Evolutionary conservation across 176 grass and related monocot genomes (phyloP), one percentile per base, ranked within the genome.

Genomic region (Zizania latifolia): DNA sequence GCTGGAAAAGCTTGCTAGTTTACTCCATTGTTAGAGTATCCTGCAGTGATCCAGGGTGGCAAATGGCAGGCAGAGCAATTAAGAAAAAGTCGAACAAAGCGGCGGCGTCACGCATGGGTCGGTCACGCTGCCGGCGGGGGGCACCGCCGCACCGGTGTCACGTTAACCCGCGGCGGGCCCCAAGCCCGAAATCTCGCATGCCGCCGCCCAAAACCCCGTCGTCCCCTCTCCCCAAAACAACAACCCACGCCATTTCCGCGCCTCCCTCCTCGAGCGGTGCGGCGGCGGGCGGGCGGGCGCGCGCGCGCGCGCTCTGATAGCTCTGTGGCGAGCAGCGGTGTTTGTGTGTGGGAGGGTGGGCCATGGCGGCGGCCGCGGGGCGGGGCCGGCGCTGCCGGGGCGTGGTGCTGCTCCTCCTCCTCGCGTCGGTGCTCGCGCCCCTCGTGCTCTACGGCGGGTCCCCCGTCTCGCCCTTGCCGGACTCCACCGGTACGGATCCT

Each of bases 351-450:
- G 55, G 0, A 74, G 41, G 26, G 33, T 68, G 0, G 57, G 36
- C 32, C 63, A 48, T 0, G 12, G 29, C 34, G 34, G 44, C 2
- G 43, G 72, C 68, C 13, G 27, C 31, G 34, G 16, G 26, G 86
- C 48, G 58, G 46, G 68, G 75, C 45, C 43, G 76, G n/a, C 87
- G 54, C 46, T 72, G 77, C 58, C 83, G 80, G 26, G 84, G 45
- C 45, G 65, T 68, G 28, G 61, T 89, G 82, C 68, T 97, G 33
- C 34, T 88, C 8, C 80, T 97, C 15, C 86, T 97, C 40, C 8
- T 82, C 26, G 78, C 82, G 19, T 89, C 90, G 17, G 85, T 97
- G 72, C 76, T 91, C 37, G 86, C 94, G 50, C 94, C 94, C 23
- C 89, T 97, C 77, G 70, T 91, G 39, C 81, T 93, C 72, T 97